Base-by-base conservation (phyloP, 202 grass and related monocot species). In the Eragrostis tef region DNA sequence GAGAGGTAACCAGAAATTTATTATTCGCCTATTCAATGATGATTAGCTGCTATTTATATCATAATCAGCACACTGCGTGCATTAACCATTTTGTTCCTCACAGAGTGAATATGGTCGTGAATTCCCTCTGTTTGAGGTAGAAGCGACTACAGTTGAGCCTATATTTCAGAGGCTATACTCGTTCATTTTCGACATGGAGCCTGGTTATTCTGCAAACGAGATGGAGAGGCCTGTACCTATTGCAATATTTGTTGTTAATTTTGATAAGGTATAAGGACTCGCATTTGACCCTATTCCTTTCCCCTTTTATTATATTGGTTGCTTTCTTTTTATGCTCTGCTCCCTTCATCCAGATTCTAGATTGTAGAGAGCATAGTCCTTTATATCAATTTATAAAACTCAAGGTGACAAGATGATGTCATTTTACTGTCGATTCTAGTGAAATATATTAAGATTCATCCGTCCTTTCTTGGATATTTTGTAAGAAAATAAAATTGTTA, bases 221-320 rank as follows among this genome's bases (percentile, higher is more conserved):
- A 98, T 91, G 86, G 89, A 90, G 84, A 90, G 96, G 75, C 88
- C 86, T 74, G 92, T 88, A 26, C 90, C 96, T 84, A 63, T 86
- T 85, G 96, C 92, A 67, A 88, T 98, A 77, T 98, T 98, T 91
- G 75, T 98, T 75, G 92, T 95, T 83, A 98, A 98, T 85, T 91
- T 98, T 91, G 96, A 98, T 80, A 98, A 98, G 92, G 96, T 98
- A 85, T n/a, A n/a, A 85, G 16, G 21, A 73, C 17, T 68, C 51
- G 0, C 58, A 42, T 88, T 26, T 74, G 65, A 74, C 53, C 61
- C 68, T 78, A 36, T 67, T 60, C n/a, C 14, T 63, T 43, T 72
- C 16, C 41, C 31, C 24, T 70, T 49, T 48, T 77, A 42, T 51
- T 48, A 11, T 63, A 76, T 79, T 58, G 46, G 34, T 48, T 60